Evolutionary conservation across 768 basidiomycete genomes (phyloP).

Genomic region (Tephrocybe sp.): DNA sequence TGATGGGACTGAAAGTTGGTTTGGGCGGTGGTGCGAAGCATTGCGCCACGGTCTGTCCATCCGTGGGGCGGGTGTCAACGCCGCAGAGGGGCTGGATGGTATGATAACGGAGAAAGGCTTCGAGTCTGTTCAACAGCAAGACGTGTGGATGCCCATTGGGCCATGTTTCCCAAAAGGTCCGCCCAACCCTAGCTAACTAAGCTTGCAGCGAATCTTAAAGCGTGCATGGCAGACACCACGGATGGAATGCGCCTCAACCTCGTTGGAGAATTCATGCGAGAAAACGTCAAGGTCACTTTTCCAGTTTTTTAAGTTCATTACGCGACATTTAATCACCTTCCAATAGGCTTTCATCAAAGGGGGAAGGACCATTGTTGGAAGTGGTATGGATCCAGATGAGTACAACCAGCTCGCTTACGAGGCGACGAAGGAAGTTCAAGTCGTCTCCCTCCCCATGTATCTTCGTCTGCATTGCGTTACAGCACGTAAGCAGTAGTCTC

Average conservation of each 20-base stretch:
- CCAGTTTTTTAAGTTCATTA: not conserved
- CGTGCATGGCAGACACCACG: not conserved
- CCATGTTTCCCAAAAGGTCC: constrained; percentile 6
- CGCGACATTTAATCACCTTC: not conserved
- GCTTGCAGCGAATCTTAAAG: not conserved
- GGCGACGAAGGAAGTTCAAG: constrained; percentile 6
- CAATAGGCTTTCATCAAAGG: constrained; percentile 4
- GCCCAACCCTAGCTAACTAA: not conserved
- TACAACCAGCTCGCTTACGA: constrained; percentile 1
- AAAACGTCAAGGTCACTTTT: constrained; percentile 5
- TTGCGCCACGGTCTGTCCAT: constrained; percentile 2
- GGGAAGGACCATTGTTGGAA: constrained; percentile 1
- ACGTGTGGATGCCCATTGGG: constrained; percentile 9
- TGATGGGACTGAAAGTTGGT: constrained; percentile 1
- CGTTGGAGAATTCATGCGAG: constrained; percentile 8
- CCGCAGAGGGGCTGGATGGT: constrained; percentile 1
- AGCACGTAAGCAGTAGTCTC: constrained; percentile 1
- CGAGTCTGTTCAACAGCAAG: not conserved
- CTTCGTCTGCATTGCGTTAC: constrained; percentile 6
- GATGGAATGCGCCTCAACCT: constrained; percentile 8
- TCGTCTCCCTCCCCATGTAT: constrained; percentile 5
- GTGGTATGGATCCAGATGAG: constrained; percentile 2
- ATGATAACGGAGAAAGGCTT: constrained; percentile 1
- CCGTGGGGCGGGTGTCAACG: constrained; percentile 1
- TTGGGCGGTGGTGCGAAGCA: constrained; percentile 4